phyloP scores from a whole-genome alignment of 2,329 filamentous ascomycete genomes.

The Purpureocillium takamizusanense region DNA sequence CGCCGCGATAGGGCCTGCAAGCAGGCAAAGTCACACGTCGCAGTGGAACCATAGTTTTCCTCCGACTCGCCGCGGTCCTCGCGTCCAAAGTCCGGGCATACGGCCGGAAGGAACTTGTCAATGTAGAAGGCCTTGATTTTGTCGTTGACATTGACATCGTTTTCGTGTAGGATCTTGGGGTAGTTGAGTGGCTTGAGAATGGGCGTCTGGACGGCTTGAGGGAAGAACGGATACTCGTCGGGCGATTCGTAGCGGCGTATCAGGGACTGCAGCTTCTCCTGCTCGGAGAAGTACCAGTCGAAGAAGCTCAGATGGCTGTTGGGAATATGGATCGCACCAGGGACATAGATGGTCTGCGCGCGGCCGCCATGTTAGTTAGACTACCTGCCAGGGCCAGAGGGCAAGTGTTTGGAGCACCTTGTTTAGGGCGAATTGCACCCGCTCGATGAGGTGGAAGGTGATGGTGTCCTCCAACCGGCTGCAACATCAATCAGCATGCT shows the following conservation, averaged over 20 bases:
- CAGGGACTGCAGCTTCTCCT: conserved; percentile 83
- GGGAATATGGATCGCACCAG: conserved; percentile 73
- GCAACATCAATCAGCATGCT: conserved; percentile 3
- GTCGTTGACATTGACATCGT: conserved; percentile 83
- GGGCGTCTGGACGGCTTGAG: conserved; percentile 64
- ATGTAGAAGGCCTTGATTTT: conserved; percentile 83
- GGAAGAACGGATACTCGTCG: conserved; percentile 97
- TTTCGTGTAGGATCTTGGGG: conserved; percentile 76
- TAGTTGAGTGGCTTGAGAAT: conserved; percentile 86
- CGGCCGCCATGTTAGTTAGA: too few relatives aligned
- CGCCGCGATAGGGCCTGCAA: conserved; percentile 83
- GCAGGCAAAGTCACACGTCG: conserved; percentile 82
- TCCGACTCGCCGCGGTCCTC: conserved; percentile 74
- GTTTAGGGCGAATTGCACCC: conserved; percentile 95
- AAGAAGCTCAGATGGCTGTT: conserved; percentile 68
- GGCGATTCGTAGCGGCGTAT: conserved; percentile 93
- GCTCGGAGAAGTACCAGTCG: conserved; percentile 87
- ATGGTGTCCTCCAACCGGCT: conserved; percentile 97
- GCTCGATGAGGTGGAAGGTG: conserved; percentile 92
- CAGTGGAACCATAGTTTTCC: conserved; percentile 92
- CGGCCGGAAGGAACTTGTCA: conserved; percentile 69
- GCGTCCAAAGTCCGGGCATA: conserved; percentile 70
- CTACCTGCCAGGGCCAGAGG: too few relatives aligned
- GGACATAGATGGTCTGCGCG: conserved; percentile 63
- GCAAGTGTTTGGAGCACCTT: conserved; percentile 20